phyloP scores from a whole-genome alignment of 2,329 filamentous ascomycete genomes.

The Fusarium sarcochroum region DNA sequence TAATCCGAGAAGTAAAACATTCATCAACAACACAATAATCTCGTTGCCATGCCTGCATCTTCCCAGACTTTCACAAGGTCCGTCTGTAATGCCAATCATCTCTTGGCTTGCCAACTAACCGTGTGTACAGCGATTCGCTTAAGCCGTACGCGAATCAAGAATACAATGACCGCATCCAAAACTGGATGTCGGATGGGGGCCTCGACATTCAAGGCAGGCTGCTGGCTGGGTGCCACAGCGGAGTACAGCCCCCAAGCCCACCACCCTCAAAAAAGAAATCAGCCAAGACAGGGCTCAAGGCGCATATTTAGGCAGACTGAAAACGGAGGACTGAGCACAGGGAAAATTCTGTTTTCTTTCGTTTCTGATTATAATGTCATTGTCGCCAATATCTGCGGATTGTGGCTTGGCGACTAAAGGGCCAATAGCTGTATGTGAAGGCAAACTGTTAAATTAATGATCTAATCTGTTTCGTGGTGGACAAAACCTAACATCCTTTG shows the following conservation, averaged over 20 bases:
- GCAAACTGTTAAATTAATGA: too few species aligned
- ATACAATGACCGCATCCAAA: neutral
- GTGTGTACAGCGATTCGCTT: neutral
- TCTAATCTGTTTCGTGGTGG: too few species aligned
- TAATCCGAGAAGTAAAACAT: too few species aligned
- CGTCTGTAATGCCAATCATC: neutral
- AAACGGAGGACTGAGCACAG: fast-evolving
- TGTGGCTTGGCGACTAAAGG: too few species aligned
- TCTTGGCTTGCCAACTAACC: neutral
- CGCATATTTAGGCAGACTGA: neutral
- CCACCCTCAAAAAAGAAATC: too few species aligned
- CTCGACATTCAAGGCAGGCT: slow-evolving; percentile 1
- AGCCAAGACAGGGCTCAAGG: neutral
- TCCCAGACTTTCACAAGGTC: neutral
- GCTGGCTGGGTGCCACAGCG: neutral
- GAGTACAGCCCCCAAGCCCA: neutral
- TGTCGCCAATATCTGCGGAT: too few species aligned
- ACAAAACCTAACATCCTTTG: too few species aligned
- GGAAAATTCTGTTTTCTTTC: too few species aligned
- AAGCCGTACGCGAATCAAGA: fast-evolving
- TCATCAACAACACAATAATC: too few species aligned
- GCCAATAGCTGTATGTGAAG: too few species aligned
- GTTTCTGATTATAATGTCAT: too few species aligned
- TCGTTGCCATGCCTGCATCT: too few species aligned
- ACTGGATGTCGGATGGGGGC: neutral